Conservation (phyloP, 768 basidiomycete species). For the Trametes sanguinea region DNA sequence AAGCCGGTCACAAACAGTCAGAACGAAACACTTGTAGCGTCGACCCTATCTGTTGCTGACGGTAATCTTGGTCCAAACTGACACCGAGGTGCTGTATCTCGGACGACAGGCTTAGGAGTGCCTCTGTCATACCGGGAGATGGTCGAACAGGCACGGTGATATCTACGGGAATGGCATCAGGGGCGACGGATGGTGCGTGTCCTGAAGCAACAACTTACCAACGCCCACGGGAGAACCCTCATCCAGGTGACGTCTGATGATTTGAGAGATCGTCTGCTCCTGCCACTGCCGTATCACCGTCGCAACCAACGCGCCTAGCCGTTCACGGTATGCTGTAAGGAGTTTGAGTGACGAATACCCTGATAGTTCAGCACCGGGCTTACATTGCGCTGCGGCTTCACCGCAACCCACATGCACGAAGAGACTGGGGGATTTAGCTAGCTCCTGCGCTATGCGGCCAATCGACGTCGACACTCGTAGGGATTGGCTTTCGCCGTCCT, state of each 20-base stretch:
- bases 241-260: conserved; percentile 11
- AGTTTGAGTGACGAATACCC: neutral
- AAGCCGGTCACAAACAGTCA: neutral
- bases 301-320: conserved; percentile 44
- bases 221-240: neutral
- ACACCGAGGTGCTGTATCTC: conserved; percentile 59
- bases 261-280: conserved; percentile 38
- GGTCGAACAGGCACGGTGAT: conserved; percentile 39
- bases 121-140: conserved; percentile 55
- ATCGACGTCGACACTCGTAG: conserved; percentile 48
- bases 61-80: conserved; percentile 35
- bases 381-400: conserved; percentile 39
- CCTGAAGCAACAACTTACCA: too few species aligned
- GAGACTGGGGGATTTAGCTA: conserved; percentile 48
- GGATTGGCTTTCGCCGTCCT: conserved; percentile 38
- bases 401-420: conserved; percentile 47
- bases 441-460: conserved; percentile 50
- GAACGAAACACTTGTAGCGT: conserved; percentile 27
- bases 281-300: conserved; percentile 58
- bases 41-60: conserved; percentile 1
- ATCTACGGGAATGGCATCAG: conserved; percentile 2
- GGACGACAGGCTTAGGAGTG: conserved; percentile 54
- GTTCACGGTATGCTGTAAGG: conserved; percentile 50
- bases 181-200: neutral
- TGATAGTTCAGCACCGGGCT: conserved; percentile 12